Conservation (phyloP, 768 basidiomycete species). For the Phylloporus sp. region DNA sequence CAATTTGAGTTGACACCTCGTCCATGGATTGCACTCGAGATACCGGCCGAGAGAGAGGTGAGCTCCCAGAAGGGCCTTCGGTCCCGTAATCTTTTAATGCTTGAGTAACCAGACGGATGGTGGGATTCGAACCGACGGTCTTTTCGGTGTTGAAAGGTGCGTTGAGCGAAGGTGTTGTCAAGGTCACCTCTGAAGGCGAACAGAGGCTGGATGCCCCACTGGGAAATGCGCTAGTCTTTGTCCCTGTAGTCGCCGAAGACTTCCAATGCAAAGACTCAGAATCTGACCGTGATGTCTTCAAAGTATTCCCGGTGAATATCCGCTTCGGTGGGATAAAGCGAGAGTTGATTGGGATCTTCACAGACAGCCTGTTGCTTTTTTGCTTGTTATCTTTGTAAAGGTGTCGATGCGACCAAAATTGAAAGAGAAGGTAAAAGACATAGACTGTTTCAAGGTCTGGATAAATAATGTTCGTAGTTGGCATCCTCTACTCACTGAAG, state of each 20-base stretch:
- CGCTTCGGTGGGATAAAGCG: slow-evolving; percentile 27
- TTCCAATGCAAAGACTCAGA: slow-evolving; percentile 16
- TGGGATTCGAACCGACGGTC: slow-evolving; percentile 8
- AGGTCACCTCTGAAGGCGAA: slow-evolving; percentile 29
- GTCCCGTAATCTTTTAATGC: slow-evolving; percentile 1
- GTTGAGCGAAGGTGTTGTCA: slow-evolving; percentile 12
- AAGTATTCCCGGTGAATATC: slow-evolving; percentile 22
- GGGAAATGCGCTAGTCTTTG: slow-evolving; percentile 10
- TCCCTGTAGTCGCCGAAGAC: slow-evolving; percentile 8
- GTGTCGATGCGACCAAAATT: slow-evolving; percentile 53
- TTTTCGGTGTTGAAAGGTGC: slow-evolving; percentile 6
- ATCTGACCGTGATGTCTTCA: slow-evolving; percentile 19
- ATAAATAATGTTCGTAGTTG: not conserved
- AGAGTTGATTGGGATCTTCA: slow-evolving; percentile 30
- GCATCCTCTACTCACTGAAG: slow-evolving; percentile 38
- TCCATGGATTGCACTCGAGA: slow-evolving; percentile 14
- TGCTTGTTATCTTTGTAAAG: slow-evolving; percentile 48
- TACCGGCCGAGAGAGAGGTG: slow-evolving; percentile 7
- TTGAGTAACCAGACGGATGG: slow-evolving; percentile 26
- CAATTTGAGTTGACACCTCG: slow-evolving; percentile 6
- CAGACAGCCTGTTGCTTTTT: slow-evolving; percentile 38
- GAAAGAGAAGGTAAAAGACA: slow-evolving; percentile 47
- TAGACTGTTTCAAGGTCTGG: slow-evolving; percentile 39
- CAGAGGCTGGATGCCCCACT: slow-evolving; percentile 6
- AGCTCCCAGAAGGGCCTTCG: not conserved